Evolutionary conservation across 192 early-diverging fungal species (phyloP).

Genomic region (Coemansia sp.): DNA sequence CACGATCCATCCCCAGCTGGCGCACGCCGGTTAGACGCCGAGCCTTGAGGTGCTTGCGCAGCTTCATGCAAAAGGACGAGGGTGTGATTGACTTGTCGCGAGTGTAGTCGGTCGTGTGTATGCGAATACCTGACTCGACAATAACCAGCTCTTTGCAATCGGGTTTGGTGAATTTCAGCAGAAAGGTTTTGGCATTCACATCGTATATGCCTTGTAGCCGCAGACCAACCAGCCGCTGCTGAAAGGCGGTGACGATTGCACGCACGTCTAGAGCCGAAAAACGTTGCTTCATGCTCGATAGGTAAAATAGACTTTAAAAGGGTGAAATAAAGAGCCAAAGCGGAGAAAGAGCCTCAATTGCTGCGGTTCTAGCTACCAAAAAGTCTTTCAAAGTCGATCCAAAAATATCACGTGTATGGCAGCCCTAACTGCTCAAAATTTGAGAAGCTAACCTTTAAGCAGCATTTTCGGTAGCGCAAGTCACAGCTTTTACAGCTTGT

Average conservation of each 20-base stretch:
- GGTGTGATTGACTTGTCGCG: constrained; percentile 87
- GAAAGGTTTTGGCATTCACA: constrained; percentile 81
- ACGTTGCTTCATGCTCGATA: constrained; percentile 71
- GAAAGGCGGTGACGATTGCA: constrained; percentile 73
- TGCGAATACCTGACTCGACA: constrained; percentile 89
- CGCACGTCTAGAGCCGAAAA: constrained; percentile 89
- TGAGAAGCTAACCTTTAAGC: neutral
- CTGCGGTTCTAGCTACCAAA: neutral
- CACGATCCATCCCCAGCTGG: constrained; percentile 89
- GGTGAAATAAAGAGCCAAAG: neutral
- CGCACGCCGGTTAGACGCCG: constrained; percentile 72
- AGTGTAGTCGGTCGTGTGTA: constrained; percentile 87
- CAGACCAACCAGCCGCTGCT: constrained; percentile 69
- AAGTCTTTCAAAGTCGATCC: neutral
- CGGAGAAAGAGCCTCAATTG: neutral
- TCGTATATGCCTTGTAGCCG: constrained; percentile 97
- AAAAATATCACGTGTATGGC: neutral
- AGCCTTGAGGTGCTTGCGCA: constrained; percentile 90
- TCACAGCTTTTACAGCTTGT: no score
- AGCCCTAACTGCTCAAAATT: constrained; percentile 1
- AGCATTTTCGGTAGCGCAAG: neutral
- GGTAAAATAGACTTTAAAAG: neutral
- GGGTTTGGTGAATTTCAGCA: constrained; percentile 92
- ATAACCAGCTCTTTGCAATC: constrained; percentile 85
- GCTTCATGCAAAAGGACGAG: constrained; percentile 83